Base-by-base conservation (phyloP, 257 asterid species). In the Galeopsis tetrahit region DNA sequence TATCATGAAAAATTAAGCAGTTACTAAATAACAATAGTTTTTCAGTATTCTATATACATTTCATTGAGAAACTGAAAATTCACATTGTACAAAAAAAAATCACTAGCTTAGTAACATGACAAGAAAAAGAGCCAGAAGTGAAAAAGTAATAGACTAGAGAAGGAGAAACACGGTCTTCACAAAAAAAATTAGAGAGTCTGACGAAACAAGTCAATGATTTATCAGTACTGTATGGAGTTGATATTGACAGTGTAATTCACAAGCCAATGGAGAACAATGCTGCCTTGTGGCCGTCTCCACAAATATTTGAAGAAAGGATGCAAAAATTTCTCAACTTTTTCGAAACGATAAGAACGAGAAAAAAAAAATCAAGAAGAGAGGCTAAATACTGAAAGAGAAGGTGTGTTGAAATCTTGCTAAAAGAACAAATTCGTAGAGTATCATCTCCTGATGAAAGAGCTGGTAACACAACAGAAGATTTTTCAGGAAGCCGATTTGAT, bases 201-300 rank as follows among this genome's bases (percentile, higher is more conserved):
- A 52, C 59, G 6, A 76, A 76, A 13, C 65, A 77, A 44, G 36
- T 64, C 0, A 33, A 48, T 6, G 77, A 77, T 32, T 68, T 77
- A 6, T 57, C 64, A 0, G 40, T 36, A 4, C 40, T 65, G 0
- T 70, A 70, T 36, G 71, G 60, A 36, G 65, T 66, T 1, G 66
- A 48, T 1, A 10, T 65, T 2, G 74, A 53, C 4, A 35, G 61
- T 1, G 38, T 78, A 13, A n/a, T 67, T 40, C 65, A 66, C 59
- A 63, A 36, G 36, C 34, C 66, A 6, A 32, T 5, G 2, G 68
- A 59, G 42, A 33, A 52, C 21, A 40, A 72, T 17, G 32, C 59
- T 39, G 52, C 64, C 28, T 0, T 43, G 40, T 66, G 15, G 59
- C 48, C 61, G 33, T 32, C 44, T 2, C 71, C 61, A 8, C 34